These are phyloP conservation scores for Lomentospora prolificans DNA, from an alignment of 2,329 filamentous ascomycete species.

Conservation along the genomic window DNA sequence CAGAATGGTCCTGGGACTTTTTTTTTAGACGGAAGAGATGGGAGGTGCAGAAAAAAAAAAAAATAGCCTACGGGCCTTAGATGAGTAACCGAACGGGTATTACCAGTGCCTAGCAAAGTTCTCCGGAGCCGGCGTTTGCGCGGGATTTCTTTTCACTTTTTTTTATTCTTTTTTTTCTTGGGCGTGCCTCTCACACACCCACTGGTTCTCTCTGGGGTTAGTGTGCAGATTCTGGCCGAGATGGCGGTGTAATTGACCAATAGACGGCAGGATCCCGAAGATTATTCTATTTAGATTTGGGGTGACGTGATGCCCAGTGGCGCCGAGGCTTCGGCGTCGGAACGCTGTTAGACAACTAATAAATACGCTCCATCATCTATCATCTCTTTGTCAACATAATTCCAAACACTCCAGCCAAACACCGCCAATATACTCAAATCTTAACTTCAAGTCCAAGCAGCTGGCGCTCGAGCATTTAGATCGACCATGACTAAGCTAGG, in stretches of 20 bases:
- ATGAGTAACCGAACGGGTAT: neutral
- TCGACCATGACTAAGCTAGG: too few relatives aligned
- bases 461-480: too few relatives aligned
- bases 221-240: neutral
- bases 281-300: conserved; percentile 2
- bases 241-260: neutral
- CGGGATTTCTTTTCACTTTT: neutral
- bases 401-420: too few relatives aligned
- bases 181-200: too few relatives aligned
- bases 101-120: neutral
- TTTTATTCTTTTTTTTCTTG: too few relatives aligned
- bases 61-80: neutral
- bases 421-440: too few relatives aligned
- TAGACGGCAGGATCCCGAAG: neutral
- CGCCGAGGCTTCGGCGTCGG: neutral
- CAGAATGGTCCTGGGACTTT: conserved; percentile 1
- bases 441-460: too few relatives aligned
- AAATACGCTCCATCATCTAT: too few relatives aligned
- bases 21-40: neutral
- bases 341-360: too few relatives aligned
- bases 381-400: too few relatives aligned
- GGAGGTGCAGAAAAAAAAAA: neutral
- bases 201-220: neutral
- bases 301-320: neutral
- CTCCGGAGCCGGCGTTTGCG: conserved; percentile 1